Evolutionary conservation across 1,284 basidiomycete genomes (phyloP), one percentile per base, ranked within the genome.

Genomic region (Boletus coffeatus): DNA sequence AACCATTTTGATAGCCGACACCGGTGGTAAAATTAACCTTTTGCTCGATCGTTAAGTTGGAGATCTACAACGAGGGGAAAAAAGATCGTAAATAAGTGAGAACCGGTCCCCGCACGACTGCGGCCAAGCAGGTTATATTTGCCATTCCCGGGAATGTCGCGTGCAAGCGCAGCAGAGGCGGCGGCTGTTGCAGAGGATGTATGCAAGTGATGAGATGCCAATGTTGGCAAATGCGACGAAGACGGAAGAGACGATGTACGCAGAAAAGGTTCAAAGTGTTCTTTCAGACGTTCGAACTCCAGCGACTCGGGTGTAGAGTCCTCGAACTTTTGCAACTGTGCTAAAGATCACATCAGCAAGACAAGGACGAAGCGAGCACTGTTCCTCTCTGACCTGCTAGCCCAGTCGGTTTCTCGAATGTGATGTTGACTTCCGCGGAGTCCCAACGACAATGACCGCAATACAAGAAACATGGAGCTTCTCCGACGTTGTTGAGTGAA

Each of bases 381-480:
- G 36, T 36, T 39, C 10, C 14, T 8, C 85, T 68, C 86, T 68
- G 67, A 94, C 93, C 86, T 64, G 93, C 94, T 18, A 99, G 85
- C 29, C 95, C 94, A 0, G 95, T 96, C 0, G 95, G 93, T 74
- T 98, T 99, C 71, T 98, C 96, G 69, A 98, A 98, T 10, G 87
- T 90, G 72, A 96, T 92, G 0, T 90, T 92, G 1, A 96, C 87
- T 73, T 93, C 87, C 7, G 89, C 88, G 66, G 94, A 96, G 74
- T 96, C 93, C 96, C 97, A 99, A 72, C 91, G 84, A 72, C 97
- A 99, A 71, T 90, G 87, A 63, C 92, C 88, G 77, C 97, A 99
- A 67, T 89, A 88, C 1, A 99, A 82, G 70, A 94, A 89, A 78
- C 94, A 99, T 1, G 94, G 95, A 1, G 93, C 86, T 73, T 93